Conservation (phyloP, 805 yeast genomes). For the Starmerella roubikii region DNA sequence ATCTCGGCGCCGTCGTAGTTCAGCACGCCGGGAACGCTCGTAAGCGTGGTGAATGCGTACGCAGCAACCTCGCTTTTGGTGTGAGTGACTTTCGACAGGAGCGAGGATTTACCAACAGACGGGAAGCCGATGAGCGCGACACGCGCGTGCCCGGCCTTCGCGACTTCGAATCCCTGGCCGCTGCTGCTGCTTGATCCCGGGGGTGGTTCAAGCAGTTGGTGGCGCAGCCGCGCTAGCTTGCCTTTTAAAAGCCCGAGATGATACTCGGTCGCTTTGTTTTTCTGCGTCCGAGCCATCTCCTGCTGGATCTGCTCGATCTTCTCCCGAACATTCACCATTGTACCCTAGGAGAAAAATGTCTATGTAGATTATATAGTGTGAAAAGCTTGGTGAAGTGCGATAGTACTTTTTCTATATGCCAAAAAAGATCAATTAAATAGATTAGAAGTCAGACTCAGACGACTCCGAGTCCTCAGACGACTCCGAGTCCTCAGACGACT, state of each 20-base stretch:
- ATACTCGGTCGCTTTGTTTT: slow-evolving; percentile 95
- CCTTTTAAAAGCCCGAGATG: slow-evolving; percentile 91
- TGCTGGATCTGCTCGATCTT: slow-evolving; percentile 81
- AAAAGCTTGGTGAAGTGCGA: no score
- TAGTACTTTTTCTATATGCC: no score
- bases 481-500: neutral
- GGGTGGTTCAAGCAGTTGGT: slow-evolving; percentile 82
- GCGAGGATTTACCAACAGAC: slow-evolving; percentile 91
- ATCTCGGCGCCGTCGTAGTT: slow-evolving; percentile 95
- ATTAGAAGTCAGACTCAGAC: neutral
- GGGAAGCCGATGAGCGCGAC: slow-evolving; percentile 94
- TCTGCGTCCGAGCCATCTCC: slow-evolving; percentile 89
- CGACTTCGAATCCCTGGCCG: slow-evolving; percentile 86
- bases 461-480: neutral
- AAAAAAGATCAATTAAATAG: no score
- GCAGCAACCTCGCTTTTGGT: slow-evolving; percentile 92
- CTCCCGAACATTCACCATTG: slow-evolving; percentile 32
- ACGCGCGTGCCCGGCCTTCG: slow-evolving; percentile 92
- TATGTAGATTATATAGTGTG: no score
- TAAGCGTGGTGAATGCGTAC: slow-evolving; percentile 88
- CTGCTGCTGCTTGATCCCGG: slow-evolving; percentile 55
- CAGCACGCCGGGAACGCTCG: slow-evolving; percentile 91
- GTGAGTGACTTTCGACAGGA: slow-evolving; percentile 76
- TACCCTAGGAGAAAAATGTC: no score
- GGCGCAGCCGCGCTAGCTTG: slow-evolving; percentile 80